Evolutionary conservation across 495 filamentous ascomycete species (phyloP), one percentile per base, ranked within the genome.

Genomic region (Penicillium bialowiezense): DNA sequence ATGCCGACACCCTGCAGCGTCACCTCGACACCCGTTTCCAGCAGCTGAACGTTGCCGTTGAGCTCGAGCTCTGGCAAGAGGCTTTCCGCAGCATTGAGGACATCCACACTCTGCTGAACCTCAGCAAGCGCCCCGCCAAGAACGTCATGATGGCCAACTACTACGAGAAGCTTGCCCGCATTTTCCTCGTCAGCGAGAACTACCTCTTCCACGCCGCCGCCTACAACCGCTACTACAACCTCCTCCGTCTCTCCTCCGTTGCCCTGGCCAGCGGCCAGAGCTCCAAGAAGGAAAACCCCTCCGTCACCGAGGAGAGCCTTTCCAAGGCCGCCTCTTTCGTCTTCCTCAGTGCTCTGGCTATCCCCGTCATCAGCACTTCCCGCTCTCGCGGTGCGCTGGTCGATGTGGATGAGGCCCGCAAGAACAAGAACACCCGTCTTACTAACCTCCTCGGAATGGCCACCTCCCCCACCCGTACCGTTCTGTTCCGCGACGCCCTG

Each of bases 111-210:
- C 83, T 98, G 50, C 82, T 98, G 54, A 97, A 85, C 78, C 81
- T 97, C 51, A 97, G 93, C 89, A 98, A 98, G 82, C 88, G 92
- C 41, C 91, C 91, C 32, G 87, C 93, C n/a, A 97, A 97, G 85
- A 96, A 97, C 69, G 80, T 96, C 55, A 97, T 97, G 91, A 98
- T 98, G 93, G 93, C 95, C 69, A 98, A 97, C 74, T 98, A 98
- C 82, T 98, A 97, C 73, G 95, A 98, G 79, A 96, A 97, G 73
- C 81, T 98, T 42, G 96, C 93, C 31, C 84, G 90, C 39, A 98
- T 98, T 65, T 98, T 98, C 79, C 82, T 98, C 32, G 95, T 97
- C 55, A 95, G 91, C 69, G 95, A 96, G 75, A 98, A 98, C 74
- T 97, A 97, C 64, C 83, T 98, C 21, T 98, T 98, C 86, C 93